Base-by-base conservation (phyloP, 2,329 filamentous ascomycete genomes). In the Colletotrichum salicis region DNA sequence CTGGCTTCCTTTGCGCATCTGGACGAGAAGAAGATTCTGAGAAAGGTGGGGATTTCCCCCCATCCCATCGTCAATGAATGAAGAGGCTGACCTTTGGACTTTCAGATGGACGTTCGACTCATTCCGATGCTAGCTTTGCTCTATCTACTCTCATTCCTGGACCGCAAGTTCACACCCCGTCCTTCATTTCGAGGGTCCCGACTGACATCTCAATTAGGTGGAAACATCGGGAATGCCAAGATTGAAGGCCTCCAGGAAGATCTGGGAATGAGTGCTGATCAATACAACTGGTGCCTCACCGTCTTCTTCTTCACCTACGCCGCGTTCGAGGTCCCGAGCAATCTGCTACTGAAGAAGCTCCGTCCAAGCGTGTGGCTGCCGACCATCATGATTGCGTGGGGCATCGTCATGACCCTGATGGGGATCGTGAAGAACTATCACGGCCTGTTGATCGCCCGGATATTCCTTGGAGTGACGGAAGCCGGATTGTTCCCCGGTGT, bases 301-400 rank as follows among this genome's bases (percentile, higher is more conserved):
- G 89, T 94, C 72, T 96, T 97, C 84, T 96, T 96, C 85, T 89
- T 96, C 74, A 92, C 92, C 1, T 97, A 96, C 78, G 86, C 92
- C 2, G 85, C 92, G 24, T 94, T 94, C 74, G 93, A 96, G 78
- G 89, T 92, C 0, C 84, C 93, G n/a, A 94, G 91, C 67, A 96
- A 96, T 76, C 81, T 96, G 13, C 81, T 96, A 8, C 88, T 96
- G 67, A 96, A 96, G 80, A 88, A 87, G 15, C 84, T 95, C 63
- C 87, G 91, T 0, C 94, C 94, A 0, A 92, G 90, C 51, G 82
- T 93, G 61, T 97, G 95, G 84, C 87, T 96, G 29, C 92, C 94
- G 0, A 81, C 86, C 6, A 96, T 96, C 76, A 95, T 97, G 91
- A 80, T 93, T 1, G 83, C 89, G 1, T 90, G 85, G 84, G 82